Evolutionary conservation across 768 basidiomycete genomes (phyloP).

Genomic region (Panellus pusillus): DNA sequence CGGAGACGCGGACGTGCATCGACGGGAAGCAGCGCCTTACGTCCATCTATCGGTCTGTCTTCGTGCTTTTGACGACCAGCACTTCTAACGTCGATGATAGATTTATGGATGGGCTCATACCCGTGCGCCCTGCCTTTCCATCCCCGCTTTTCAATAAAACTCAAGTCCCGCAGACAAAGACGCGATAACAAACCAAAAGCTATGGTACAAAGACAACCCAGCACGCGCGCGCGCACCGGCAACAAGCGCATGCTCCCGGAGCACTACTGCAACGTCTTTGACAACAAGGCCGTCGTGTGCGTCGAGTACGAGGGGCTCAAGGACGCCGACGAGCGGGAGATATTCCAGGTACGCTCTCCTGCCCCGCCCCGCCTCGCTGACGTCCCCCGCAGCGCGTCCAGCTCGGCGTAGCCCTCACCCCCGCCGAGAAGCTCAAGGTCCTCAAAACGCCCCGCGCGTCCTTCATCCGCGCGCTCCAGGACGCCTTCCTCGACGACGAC

Average conservation of each 20-base stretch:
- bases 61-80: background rate
- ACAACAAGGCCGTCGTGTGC: slow-evolving; percentile 77
- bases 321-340: slow-evolving; percentile 61
- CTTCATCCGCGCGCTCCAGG: slow-evolving; percentile 60
- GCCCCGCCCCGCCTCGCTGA: background rate
- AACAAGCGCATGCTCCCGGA: slow-evolving; percentile 46
- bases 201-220: slow-evolving; percentile 22
- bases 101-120: slow-evolving; percentile 69
- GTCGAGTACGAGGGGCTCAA: slow-evolving; percentile 70
- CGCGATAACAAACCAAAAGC: slow-evolving; percentile 15
- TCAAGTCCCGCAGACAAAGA: slow-evolving; percentile 1
- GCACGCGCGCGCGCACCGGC: slow-evolving; percentile 19
- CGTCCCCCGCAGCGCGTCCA: slow-evolving; percentile 59
- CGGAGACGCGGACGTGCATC: slow-evolving; percentile 66
- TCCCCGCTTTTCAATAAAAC: slow-evolving; percentile 4
- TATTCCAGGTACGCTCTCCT: slow-evolving; percentile 60
- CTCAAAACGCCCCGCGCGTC: slow-evolving; percentile 53
- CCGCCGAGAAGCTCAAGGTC: slow-evolving; percentile 59
- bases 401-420: slow-evolving; percentile 74
- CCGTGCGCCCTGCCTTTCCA: slow-evolving; percentile 20
- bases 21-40: slow-evolving; percentile 84
- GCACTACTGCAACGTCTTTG: slow-evolving; percentile 57
- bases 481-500: slow-evolving; percentile 42
- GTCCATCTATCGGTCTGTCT: slow-evolving; percentile 63
- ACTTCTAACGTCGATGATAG: slow-evolving; percentile 30